Conservation (phyloP, 139 green algal species). For the Picocystis salinarum region DNA sequence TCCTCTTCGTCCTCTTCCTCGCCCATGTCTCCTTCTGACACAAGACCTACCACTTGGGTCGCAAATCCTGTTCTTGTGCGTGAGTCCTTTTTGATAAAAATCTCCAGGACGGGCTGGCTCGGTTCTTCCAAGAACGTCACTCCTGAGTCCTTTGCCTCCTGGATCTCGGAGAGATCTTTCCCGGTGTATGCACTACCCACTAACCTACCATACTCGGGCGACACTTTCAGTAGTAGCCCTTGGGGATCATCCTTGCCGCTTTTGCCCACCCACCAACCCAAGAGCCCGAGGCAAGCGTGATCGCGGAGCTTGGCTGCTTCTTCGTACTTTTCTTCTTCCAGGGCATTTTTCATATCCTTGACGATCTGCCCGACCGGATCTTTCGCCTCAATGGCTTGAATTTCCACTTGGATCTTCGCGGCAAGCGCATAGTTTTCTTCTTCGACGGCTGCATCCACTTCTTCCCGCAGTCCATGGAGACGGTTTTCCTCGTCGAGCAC, state of each 20-base stretch:
- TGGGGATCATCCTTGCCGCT: slow-evolving; percentile 27
- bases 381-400: slow-evolving; percentile 9
- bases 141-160: slow-evolving; percentile 7
- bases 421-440: slow-evolving; percentile 15
- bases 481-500: background rate
- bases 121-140: no score
- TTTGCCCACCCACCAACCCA: slow-evolving; percentile 58
- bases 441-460: slow-evolving; percentile 9
- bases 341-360: slow-evolving; percentile 20
- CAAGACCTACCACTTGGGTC: no score
- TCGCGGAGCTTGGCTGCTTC: slow-evolving; percentile 43
- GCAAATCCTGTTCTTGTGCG: no score
- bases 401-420: background rate
- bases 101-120: no score
- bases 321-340: slow-evolving; percentile 41
- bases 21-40: no score
- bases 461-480: slow-evolving; percentile 5
- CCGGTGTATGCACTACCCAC: slow-evolving; percentile 30
- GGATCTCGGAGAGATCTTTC: slow-evolving; percentile 25
- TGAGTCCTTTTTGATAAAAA: no score
- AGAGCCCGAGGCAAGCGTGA: slow-evolving; percentile 19
- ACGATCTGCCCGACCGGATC: slow-evolving; percentile 14
- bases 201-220: slow-evolving; percentile 22
- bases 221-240: slow-evolving; percentile 52
- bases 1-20: no score